Base-by-base conservation (phyloP, 257 asterid genomes). In the Nicotiana tabacum region DNA sequence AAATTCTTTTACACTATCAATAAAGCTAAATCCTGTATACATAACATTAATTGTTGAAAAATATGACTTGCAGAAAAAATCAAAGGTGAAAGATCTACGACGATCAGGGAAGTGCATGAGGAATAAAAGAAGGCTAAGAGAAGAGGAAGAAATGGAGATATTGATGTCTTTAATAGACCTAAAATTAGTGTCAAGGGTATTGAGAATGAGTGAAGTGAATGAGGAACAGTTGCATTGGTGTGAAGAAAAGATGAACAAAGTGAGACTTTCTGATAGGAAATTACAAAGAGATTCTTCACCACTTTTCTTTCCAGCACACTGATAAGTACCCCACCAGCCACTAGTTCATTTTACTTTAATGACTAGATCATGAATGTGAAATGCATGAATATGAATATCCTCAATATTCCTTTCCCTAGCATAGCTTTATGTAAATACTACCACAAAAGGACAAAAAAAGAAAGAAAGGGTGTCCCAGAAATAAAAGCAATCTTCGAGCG, bases 251-350 rank as follows among this genome's bases (percentile, higher is more conserved):
- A 93, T 93, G 95, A 88, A 89, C 89, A 95, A 92, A 90, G 97
- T 95, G 35, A 90, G 86, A 78, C 87, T 95, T 21, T 85, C 91
- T 57, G 95, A 91, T 83, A 93, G 97, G 86, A 94, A 92, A 70
- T 81, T 95, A 37, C 94, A 89, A 6, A 94, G 99, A 91, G 99
- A 95, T 91, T 91, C 97, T 56, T 81, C 94, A n/a, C 98, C 98
- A 85, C 98, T 92, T 91, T 95, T 95, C 90, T 95, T 92, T 88
- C 98, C 99, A 64, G 93, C 97, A 65, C 94, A 92, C 82, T 91
- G 18, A 43, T 43, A 43, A 66, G 39, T 21, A 21, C 62, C 83
- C 83, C 83, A 67, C 46, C 30, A 17, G 27, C 21, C 78, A 27
- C 15, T 51, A 24, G 8, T 61, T 62, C 60, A 77, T 32, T 76